A percentile compares a stretch with the other conserved stretches of the same genome.
Evolutionary conservation across 345 rosid genomes (phyloP).

Genomic region (Eucalyptus regnans): DNA sequence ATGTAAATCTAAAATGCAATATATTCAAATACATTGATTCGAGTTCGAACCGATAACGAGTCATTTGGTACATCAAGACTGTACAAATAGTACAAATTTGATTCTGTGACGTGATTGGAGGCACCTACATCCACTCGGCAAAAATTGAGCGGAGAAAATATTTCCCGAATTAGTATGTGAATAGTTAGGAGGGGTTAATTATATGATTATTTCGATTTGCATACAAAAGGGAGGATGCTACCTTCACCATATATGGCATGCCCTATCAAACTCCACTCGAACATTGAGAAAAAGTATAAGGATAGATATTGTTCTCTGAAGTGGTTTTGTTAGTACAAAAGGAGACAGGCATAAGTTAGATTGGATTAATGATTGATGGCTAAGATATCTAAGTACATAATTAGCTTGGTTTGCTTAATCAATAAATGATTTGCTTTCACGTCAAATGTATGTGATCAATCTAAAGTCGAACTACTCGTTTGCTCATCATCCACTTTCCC

Average conservation of each 20-base stretch:
- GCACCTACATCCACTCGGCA: neutral
- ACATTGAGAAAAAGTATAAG: neutral
- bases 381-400: neutral
- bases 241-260: neutral
- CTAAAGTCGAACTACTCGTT: neutral
- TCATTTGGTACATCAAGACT: neutral
- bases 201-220: neutral
- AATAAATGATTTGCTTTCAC: neutral
- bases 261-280: neutral
- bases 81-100: neutral
- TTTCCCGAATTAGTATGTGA: neutral
- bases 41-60: neutral
- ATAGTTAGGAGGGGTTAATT: neutral
- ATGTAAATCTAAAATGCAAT: neutral
- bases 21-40: neutral
- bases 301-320: neutral
- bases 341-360: neutral
- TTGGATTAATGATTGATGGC: neutral
- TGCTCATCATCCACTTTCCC: neutral
- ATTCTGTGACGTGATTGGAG: neutral
- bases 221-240: neutral
- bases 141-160: neutral
- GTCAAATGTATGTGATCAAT: neutral
- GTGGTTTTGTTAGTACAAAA: neutral
- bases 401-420: neutral